Evolutionary conservation across 495 filamentous ascomycete species (phyloP), one percentile per base, ranked within the genome.

Genomic region (Achaetomiella virescens): DNA sequence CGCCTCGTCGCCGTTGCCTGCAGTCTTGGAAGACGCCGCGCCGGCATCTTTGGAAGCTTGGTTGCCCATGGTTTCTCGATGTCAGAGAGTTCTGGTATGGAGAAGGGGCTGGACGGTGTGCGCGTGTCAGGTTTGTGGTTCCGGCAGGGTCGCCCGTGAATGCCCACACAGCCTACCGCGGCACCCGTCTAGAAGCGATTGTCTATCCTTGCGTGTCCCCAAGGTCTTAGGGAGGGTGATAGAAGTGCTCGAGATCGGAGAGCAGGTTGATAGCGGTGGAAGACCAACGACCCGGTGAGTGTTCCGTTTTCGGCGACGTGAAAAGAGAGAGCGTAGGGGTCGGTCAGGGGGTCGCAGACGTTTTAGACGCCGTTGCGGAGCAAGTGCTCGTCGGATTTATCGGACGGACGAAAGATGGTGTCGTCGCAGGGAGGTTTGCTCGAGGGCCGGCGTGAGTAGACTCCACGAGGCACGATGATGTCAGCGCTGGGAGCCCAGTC

Each of bases 31-130:
- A 35, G 66, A 62, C 53, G 67, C 66, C 25, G 61, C 54, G 36
- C 73, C 82, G 63, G 81, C 80, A 66, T 77, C 75, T 75, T 93
- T 96, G 67, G 92, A 97, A 70, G 83, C 79, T 78, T 90, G 84
- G 77, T 97, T 95, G 73, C 92, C 92, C 92, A 97, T 97, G 55
- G 33, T 65, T 65, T 66, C 68, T 70, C 68, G 52, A 53, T 56
- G 40, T 65, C 61, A 66, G 60, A 65, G 61, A 53, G 37, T 61
- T 61, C 66, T 66, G 63, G 29, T 48, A 60, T 43, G 51, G 64
- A 65, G 59, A 66, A 64, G 65, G 63, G 66, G 59, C 60, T 68
- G 63, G 66, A 69, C 68, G 68, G 68, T 52, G 68, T 71, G 66
- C 68, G 65, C 65, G 66, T 69, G 65, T 66, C 47, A 68, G 67